Evolutionary conservation across 73 alveolate genomes (phyloP), one percentile per base, ranked within the genome.

Genomic region (Paramecium bursaria): DNA sequence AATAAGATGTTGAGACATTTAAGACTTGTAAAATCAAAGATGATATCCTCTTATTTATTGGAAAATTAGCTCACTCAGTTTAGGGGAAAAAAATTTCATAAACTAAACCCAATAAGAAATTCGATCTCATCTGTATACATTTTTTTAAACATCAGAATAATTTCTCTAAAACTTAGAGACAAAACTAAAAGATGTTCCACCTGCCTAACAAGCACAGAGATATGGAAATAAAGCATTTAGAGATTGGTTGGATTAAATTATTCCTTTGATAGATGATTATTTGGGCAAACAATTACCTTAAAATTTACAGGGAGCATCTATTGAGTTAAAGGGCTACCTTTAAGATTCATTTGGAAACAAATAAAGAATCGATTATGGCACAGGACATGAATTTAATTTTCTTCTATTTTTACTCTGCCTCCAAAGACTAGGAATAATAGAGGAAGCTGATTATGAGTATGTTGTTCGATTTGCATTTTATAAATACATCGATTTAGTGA

Each of bases 321-420:
- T 92, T 21, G 99, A 97, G 91, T 75, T 97, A 14, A 79, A 85
- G 73, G 82, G 79, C 50, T 97, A 97, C 88, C 88, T 97, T 57
- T 50, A 86, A 39, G 99, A 97, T 19, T 92, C 98, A 10, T 96
- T 95, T 48, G 99, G 99, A 6, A 92, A 97, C 39, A 92, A 94
- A 74, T 95, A 90, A 75, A 90, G 99, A 75, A 88, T 97, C 39
- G 99, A 97, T 74, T 97, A 97, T 88, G 99, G 99, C 13, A 96
- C 99, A 9, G 99, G 99, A 33, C 99, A 97, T 86, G 99, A 97
- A 87, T 79, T 96, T 52, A 87, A 92, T 80, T 96, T 97, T 76
- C 88, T 95, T 14, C 93, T 93, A 73, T 91, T 96, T 49, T 73
- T 97, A 74, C 73, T 91, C 48, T 85, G 95, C 44, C 87, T 97